Percentiles rank a stretch among this genome's conserved stretches.
Evolutionary conservation across 1,284 basidiomycete species (phyloP).

Genomic region (Hymenochaete sp.): DNA sequence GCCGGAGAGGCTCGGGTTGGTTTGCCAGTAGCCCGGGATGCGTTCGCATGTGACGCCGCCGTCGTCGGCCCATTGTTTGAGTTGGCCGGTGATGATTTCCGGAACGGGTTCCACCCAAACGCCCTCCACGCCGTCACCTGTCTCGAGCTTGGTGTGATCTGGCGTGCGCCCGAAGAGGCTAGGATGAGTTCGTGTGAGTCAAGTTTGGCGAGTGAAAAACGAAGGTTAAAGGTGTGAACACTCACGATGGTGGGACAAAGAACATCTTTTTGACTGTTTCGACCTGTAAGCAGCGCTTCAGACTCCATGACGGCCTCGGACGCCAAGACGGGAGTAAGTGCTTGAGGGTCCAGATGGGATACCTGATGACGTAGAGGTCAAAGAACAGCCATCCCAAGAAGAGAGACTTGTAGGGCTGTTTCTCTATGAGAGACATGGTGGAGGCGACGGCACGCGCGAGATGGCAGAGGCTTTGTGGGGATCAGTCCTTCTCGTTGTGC

Average conservation of each 20-base stretch:
- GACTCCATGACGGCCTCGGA: slow-evolving; percentile 12
- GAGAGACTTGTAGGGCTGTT: slow-evolving; percentile 14
- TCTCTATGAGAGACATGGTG: no score
- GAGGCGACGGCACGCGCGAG: neutral
- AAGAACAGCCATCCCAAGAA: slow-evolving; percentile 1
- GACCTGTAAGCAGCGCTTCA: slow-evolving; percentile 7
- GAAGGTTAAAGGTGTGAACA: neutral
- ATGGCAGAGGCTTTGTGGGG: neutral
- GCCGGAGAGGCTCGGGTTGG: neutral
- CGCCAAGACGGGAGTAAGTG: slow-evolving; percentile 13
- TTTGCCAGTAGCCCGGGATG: slow-evolving; percentile 20
- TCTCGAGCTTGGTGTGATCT: slow-evolving; percentile 6
- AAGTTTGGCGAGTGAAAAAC: neutral
- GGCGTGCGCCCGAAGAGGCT: slow-evolving; percentile 6
- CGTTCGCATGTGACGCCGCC: slow-evolving; percentile 17
- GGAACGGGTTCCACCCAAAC: slow-evolving; percentile 38
- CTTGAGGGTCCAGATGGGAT: slow-evolving; percentile 10
- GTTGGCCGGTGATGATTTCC: slow-evolving; percentile 40
- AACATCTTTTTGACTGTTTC: neutral
- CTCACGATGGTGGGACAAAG: neutral
- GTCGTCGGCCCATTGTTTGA: slow-evolving; percentile 18
- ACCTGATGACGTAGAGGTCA: neutral
- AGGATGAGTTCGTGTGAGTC: neutral
- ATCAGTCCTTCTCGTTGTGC: neutral
- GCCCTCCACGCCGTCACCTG: slow-evolving; percentile 25